Conservation (phyloP, 2,329 filamentous ascomycete genomes). For the Neonectria ditissima region DNA sequence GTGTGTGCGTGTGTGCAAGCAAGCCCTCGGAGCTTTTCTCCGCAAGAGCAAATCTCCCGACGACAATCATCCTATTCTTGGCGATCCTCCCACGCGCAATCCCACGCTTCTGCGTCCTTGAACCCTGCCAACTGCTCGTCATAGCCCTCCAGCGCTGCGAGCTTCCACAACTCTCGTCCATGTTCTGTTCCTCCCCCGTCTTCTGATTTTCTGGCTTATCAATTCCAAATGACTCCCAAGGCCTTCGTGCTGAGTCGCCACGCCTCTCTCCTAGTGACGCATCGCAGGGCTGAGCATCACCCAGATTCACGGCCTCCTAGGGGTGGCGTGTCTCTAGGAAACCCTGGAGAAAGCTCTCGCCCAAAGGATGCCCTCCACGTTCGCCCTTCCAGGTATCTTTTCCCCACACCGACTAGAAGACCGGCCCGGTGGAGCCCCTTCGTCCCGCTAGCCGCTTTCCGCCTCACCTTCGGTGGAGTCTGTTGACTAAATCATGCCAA, state of each 20-base stretch:
- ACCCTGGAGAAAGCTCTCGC: conserved; percentile 38
- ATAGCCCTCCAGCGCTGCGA: not conserved
- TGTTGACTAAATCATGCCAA: conserved; percentile 29
- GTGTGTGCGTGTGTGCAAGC: not conserved
- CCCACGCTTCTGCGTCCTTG: conserved; percentile 10
- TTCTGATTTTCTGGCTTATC: not conserved
- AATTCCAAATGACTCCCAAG: not conserved
- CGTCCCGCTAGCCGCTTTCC: conserved; percentile 33
- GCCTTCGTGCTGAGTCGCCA: not conserved
- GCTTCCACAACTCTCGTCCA: not conserved
- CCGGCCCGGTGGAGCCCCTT: conserved; percentile 44
- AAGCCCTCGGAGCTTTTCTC: conserved; percentile 1
- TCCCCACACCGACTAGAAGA: conserved; percentile 47
- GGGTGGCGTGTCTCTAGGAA: conserved; percentile 45
- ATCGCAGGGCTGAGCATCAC: conserved; percentile 10
- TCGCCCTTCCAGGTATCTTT: conserved; percentile 42
- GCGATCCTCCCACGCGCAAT: conserved; percentile 34
- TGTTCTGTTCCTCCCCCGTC: conserved; percentile 17
- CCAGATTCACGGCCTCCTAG: not conserved
- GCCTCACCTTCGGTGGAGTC: conserved; percentile 29
- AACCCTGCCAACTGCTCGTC: conserved; percentile 17
- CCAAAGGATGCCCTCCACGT: conserved; percentile 5
- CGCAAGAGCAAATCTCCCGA: not conserved
- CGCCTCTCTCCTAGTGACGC: not conserved
- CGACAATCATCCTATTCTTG: conserved; percentile 32